Conservation (phyloP, 495 filamentous ascomycete genomes). For the Penicillium odoratum region DNA sequence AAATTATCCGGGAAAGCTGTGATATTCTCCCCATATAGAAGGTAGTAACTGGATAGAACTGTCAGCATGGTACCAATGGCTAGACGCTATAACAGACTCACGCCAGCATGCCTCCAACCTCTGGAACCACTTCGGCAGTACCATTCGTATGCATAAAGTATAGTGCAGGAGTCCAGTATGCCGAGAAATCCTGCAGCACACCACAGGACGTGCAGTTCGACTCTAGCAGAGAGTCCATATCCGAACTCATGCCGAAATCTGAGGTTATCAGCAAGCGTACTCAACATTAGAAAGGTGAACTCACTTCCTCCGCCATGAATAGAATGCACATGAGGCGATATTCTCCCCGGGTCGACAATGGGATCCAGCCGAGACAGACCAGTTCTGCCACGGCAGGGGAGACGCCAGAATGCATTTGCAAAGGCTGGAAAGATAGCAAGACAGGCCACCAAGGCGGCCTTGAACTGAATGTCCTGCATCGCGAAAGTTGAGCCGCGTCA, state of each 20-base stretch:
- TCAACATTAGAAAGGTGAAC: constrained; percentile 20
- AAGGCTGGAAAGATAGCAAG: constrained; percentile 36
- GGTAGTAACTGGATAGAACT: constrained; percentile 62
- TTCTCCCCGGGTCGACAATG: constrained; percentile 46
- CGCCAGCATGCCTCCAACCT: constrained; percentile 60
- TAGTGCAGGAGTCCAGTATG: constrained; percentile 62
- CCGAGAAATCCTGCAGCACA: constrained; percentile 60
- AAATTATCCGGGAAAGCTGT: constrained; percentile 77
- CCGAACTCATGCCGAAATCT: constrained; percentile 52
- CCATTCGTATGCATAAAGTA: constrained; percentile 59
- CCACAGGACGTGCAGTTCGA: constrained; percentile 58
- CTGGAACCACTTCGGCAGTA: constrained; percentile 50
- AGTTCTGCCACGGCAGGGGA: constrained; percentile 70
- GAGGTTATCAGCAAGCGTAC: not conserved
- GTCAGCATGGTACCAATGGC: constrained; percentile 1
- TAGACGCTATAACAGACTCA: constrained; percentile 28
- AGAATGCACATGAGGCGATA: constrained; percentile 50
- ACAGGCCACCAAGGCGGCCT: constrained; percentile 28
- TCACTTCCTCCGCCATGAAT: constrained; percentile 57
- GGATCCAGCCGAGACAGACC: constrained; percentile 62
- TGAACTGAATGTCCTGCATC: constrained; percentile 27
- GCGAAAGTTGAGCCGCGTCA: constrained; percentile 14
- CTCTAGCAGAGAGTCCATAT: constrained; percentile 40
- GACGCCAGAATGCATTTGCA: constrained; percentile 79
- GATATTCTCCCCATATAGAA: constrained; percentile 63